phyloP scores from a whole-genome alignment of 495 filamentous ascomycete species.

The Trichocladium uniseriatum region DNA sequence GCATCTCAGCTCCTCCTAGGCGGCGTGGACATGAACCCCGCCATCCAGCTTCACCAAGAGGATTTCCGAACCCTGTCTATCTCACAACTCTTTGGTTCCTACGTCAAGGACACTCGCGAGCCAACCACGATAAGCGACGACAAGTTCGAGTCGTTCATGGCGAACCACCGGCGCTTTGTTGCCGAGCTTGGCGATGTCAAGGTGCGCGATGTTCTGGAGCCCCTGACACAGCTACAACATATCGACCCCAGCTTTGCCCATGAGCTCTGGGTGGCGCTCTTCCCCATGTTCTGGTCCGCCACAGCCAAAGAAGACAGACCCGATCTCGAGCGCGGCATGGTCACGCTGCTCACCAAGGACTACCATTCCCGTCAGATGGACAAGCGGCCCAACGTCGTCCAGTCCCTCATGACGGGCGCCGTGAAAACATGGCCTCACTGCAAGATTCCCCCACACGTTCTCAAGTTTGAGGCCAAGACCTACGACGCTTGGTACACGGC shows the following conservation, averaged over 20 bases:
- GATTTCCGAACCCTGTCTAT: constrained; percentile 71
- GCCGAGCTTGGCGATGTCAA: constrained; percentile 73
- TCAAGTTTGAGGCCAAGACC: constrained; percentile 84
- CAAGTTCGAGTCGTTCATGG: constrained; percentile 70
- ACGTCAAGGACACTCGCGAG: constrained; percentile 63
- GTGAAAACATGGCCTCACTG: constrained; percentile 73
- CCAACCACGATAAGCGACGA: constrained; percentile 67
- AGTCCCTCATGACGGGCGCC: constrained; percentile 77
- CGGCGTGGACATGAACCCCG: constrained; percentile 72
- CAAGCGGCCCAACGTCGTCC: constrained; percentile 87
- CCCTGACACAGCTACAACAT: constrained; percentile 90
- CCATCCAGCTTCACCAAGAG: constrained; percentile 64
- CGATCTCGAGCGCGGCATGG: constrained; percentile 85
- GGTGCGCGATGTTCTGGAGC: constrained; percentile 78
- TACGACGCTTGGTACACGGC: constrained; percentile 96
- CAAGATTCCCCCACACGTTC: constrained; percentile 87
- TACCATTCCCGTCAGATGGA: constrained; percentile 91
- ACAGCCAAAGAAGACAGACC: constrained; percentile 75
- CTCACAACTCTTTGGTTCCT: constrained; percentile 58
- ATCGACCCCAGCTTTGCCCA: constrained; percentile 70
- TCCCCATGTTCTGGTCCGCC: constrained; percentile 88
- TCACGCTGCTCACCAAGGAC: constrained; percentile 80
- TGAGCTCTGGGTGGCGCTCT: constrained; percentile 81
- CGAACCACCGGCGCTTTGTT: constrained; percentile 70
- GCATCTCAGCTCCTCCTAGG: constrained; percentile 86